Percentiles rank a stretch among this genome's conserved stretches.
Evolutionary conservation across 257 asterid genomes (phyloP).

Genomic region (Nicotiana undulata): DNA sequence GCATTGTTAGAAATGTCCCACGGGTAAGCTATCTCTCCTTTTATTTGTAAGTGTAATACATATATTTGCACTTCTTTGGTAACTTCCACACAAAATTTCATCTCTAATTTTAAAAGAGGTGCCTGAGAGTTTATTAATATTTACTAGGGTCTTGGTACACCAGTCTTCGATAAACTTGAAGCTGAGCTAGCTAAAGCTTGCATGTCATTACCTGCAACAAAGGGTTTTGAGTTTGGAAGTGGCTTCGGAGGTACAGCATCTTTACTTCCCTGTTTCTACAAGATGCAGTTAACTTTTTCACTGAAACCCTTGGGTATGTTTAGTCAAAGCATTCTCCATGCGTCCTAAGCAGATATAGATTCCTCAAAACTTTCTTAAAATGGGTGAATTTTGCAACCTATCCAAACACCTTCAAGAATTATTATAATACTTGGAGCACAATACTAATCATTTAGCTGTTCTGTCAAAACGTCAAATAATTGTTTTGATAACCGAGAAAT

Average conservation of each 20-base stretch:
- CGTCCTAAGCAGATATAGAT: not conserved
- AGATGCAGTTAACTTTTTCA: conserved; percentile 1
- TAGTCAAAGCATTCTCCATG: not conserved
- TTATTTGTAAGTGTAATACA: not conserved
- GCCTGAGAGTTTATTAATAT: conserved; percentile 16
- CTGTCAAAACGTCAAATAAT: not conserved
- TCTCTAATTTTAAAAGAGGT: not conserved
- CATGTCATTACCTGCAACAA: conserved; percentile 94
- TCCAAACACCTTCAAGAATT: not conserved
- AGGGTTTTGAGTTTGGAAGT: conserved; percentile 97
- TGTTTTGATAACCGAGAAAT: too few species aligned
- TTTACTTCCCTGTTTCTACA: conserved; percentile 1
- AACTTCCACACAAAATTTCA: not conserved
- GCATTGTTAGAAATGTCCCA: conserved; percentile 89
- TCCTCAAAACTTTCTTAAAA: not conserved
- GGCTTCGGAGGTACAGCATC: conserved; percentile 69
- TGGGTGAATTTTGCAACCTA: not conserved
- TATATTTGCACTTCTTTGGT: not conserved
- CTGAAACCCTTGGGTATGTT: not conserved
- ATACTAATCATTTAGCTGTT: not conserved
- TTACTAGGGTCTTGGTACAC: conserved; percentile 90
- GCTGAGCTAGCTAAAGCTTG: conserved; percentile 94
- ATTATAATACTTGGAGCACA: not conserved
- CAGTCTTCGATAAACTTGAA: conserved; percentile 96
- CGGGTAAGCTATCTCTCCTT: conserved; percentile 40